phyloP scores from a whole-genome alignment of 305 asterid species.

The Fraxinus ornus region DNA sequence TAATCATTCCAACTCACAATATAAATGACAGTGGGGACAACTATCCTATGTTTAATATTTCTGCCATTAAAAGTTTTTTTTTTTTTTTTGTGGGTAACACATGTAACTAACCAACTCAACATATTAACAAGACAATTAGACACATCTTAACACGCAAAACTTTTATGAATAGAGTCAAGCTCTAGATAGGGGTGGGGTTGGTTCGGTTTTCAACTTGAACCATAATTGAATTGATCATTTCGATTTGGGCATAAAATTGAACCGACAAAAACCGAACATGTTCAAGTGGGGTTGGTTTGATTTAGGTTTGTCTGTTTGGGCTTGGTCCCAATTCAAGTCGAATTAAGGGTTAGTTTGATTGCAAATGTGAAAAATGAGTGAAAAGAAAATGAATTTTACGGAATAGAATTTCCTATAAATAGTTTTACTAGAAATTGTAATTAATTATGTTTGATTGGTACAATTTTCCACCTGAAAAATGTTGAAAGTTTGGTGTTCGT shows the following conservation, averaged over 20 bases:
- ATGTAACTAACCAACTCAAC: neutral
- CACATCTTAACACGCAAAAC: neutral
- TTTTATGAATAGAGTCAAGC: neutral
- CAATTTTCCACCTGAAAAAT: too few species aligned
- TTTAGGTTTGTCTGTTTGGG: too few species aligned
- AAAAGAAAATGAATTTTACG: too few species aligned
- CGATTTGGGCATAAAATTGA: neutral
- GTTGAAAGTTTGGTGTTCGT: too few species aligned
- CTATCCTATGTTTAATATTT: neutral
- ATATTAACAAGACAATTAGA: neutral
- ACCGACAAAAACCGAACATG: neutral
- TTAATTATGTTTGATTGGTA: too few species aligned
- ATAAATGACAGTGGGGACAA: conserved; percentile 11
- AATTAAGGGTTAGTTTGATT: too few species aligned
- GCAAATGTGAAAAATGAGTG: too few species aligned
- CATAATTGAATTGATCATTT: neutral
- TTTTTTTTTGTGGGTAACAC: neutral
- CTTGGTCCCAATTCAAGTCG: neutral
- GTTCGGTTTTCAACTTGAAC: neutral
- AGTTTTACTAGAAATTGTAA: too few species aligned
- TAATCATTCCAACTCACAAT: conserved; percentile 21
- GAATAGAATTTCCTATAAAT: too few species aligned
- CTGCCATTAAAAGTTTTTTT: neutral
- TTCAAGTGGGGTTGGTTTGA: neutral
- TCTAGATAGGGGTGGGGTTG: neutral